Conservation (phyloP, 768 basidiomycete species). For the Boletellus sp. region DNA sequence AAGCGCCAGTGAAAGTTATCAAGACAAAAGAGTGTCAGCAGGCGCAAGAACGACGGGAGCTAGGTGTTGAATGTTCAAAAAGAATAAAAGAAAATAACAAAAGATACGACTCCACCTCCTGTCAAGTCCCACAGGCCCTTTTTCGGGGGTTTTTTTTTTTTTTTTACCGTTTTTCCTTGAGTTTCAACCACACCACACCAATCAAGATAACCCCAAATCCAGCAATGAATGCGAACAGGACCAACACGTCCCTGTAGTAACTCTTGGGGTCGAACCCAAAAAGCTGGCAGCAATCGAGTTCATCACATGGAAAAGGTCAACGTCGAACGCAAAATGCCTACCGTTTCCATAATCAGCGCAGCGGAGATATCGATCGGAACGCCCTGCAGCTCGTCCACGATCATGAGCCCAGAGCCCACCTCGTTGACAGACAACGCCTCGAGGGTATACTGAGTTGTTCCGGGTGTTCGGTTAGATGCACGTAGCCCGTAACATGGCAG, state of each 20-base stretch:
- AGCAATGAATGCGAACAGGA: constrained; percentile 81
- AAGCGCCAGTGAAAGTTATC: not conserved
- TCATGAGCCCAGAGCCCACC: constrained; percentile 84
- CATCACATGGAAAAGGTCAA: not conserved
- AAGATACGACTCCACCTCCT: too few species aligned
- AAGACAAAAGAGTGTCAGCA: not conserved
- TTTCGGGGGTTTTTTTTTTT: not conserved
- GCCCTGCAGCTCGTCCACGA: constrained; percentile 71
- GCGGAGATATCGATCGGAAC: constrained; percentile 83
- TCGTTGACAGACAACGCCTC: constrained; percentile 92
- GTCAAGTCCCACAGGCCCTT: not conserved
- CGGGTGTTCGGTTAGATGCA: not conserved
- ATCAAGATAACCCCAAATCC: constrained; percentile 76
- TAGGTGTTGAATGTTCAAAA: not conserved
- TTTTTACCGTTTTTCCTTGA: constrained; percentile 68
- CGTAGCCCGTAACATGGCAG: not conserved
- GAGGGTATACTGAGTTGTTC: constrained; percentile 45
- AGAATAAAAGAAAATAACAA: not conserved
- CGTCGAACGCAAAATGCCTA: constrained; percentile 32
- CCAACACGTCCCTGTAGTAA: constrained; percentile 88
- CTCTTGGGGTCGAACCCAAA: constrained; percentile 82
- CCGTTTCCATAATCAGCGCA: constrained; percentile 78
- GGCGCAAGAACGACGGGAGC: not conserved
- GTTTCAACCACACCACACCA: constrained; percentile 68
- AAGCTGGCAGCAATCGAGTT: constrained; percentile 40